A percentile compares a stretch with the other conserved stretches of the same genome.
These are phyloP conservation scores for Colletotrichum scovillei DNA, from an alignment of 2,329 filamentous ascomycete species.

Conservation along the genomic window DNA sequence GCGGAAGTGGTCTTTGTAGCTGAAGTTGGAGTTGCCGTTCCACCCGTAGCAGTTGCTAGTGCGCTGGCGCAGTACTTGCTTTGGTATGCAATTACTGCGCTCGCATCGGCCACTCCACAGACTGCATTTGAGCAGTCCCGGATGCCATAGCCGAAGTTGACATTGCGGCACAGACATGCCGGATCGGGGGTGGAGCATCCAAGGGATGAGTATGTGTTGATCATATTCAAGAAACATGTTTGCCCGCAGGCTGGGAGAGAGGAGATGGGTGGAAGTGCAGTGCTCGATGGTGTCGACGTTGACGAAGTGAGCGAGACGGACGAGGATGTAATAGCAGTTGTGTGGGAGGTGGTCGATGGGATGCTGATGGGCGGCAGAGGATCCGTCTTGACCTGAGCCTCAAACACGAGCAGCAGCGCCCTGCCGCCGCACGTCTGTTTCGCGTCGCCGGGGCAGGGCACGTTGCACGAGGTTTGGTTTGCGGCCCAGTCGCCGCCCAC, in stretches of 20 bases:
- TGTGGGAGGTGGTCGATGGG: constrained; percentile 3
- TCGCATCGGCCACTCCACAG: constrained; percentile 3
- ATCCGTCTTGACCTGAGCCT: constrained; percentile 15
- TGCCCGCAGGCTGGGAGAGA: too few species aligned
- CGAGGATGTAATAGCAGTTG: constrained; percentile 11
- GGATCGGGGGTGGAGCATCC: constrained; percentile 24
- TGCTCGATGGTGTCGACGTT: background rate
- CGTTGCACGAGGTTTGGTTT: background rate
- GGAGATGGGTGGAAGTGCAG: background rate
- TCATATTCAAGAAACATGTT: background rate
- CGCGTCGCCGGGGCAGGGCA: background rate
- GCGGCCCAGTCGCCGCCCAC: background rate
- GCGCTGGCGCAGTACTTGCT: constrained; percentile 20
- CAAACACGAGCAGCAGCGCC: constrained; percentile 41
- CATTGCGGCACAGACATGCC: constrained; percentile 30
- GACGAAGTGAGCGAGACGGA: constrained; percentile 9
- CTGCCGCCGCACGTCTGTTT: background rate
- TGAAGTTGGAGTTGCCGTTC: background rate
- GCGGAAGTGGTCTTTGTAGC: background rate
- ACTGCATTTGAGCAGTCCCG: constrained; percentile 29
- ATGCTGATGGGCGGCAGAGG: background rate
- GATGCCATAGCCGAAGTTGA: constrained; percentile 34
- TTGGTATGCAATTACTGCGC: constrained; percentile 30
- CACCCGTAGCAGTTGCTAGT: constrained; percentile 11
- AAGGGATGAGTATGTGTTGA: constrained; percentile 18